Evolutionary conservation across 1,284 basidiomycete genomes (phyloP), one percentile per base, ranked within the genome.

Genomic region (Puccinia coronata): DNA sequence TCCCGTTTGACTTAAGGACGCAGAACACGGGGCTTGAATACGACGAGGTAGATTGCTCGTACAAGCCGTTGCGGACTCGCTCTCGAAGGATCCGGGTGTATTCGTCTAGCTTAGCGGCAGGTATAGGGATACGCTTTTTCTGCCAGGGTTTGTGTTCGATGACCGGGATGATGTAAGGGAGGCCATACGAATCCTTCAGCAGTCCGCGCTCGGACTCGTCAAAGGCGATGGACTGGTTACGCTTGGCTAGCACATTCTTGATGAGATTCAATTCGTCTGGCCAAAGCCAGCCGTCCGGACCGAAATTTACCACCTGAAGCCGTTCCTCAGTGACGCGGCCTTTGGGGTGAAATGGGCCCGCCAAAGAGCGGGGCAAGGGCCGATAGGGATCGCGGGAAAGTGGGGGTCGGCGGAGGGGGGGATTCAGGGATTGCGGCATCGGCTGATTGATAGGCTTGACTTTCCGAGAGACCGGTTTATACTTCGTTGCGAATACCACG

Each of bases 391-490:
- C 51, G 9, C 63, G 25, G 3, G 65, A 70, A 0, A 69, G 18
- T 47, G 43, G 43, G 16, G 43, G 43, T 8, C 43, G 16, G 16
- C 43, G 16, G 16, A 47, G 43, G 16, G 61, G 65, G 25, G 63
- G 63, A 57, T 79, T 69, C 11, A 67, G 14, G 2, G 53, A 69
- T n/a, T n/a, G n/a, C n/a, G n/a, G n/a, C n/a, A n/a, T n/a, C n/a
- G n/a, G n/a, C n/a, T n/a, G n/a, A n/a, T 78, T 78, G 47, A 67
- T 47, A 9, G 59, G 59, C 36, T 49, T 67, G 4, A 78, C 31
- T 25, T 78, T 78, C n/a, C 49, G 55, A 4, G 23, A 11, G 12
- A 79, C 77, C 14, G 77, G 51, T 43, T 79, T 79, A n/a, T n/a
- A n/a, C n/a, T n/a, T n/a, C n/a, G n/a, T n/a, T n/a, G n/a, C n/a